Base-by-base conservation (phyloP, 2,329 filamentous ascomycete genomes). In the Botryotinia globosa region DNA sequence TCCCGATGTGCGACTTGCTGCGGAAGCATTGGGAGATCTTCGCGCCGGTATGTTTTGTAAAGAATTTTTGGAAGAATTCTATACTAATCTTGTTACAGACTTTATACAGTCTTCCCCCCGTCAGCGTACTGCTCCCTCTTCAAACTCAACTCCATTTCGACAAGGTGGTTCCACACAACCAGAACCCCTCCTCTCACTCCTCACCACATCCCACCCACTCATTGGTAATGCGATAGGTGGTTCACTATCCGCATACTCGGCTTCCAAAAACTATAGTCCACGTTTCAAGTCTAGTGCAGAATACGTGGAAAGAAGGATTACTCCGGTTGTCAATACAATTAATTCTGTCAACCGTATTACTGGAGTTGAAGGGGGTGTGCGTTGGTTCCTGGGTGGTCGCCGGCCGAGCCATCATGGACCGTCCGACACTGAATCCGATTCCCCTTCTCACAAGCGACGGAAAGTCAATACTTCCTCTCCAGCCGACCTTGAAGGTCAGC, bases 221-320 rank as follows among this genome's bases (percentile, higher is more conserved):
- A 87, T 98, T 25, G 94, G 93, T 16, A 93, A 90, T 42, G 94
- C 94, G 0, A 94, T 97, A 77, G 93, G 93, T 76, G 90, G 91
- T 69, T 95, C 94, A 0, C 88, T 95, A 12, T 94, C 92, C 1
- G 93, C 93, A 1, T 98, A 98, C 81, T 91, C 92, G 42, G 91
- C 88, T 4, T 94, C 93, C 18, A 98, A 98, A 82, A 93, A 94
- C 77, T 97, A 95, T 79, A 97, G 94, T 1, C 94, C 95, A 0
- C 88, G 92, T 3, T 93, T 98, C 80, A 94, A 93, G 81, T 92
- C 92, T n/a, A 89, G 94, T 74, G 95, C 93, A 66, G 94, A 97
- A 81, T 94, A 97, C 78, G 90, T 98, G 32, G 95, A 98, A 82
- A 91, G 93, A 64, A 95, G 93, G 77, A 89, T 97, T 69, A 93